phyloP scores from a whole-genome alignment of 306 rosid species.

The Pyrus communis region DNA sequence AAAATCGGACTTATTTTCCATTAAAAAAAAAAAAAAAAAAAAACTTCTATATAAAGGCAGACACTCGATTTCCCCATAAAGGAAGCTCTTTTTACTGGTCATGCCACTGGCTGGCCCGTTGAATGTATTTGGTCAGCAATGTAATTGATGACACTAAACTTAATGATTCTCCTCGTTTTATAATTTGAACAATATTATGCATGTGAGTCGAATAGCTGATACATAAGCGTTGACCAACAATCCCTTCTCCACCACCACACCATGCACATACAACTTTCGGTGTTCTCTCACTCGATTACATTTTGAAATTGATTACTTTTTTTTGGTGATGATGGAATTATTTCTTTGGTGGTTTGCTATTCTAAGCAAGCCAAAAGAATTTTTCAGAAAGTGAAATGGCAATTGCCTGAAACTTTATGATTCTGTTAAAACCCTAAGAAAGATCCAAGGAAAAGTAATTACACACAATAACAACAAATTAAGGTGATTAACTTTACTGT shows the following conservation, averaged over 20 bases:
- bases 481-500: background rate
- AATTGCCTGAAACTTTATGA: background rate
- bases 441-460: background rate
- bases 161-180: background rate
- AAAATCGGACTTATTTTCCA: too few relatives aligned
- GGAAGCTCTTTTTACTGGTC: background rate
- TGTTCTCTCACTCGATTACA: conserved; percentile 36
- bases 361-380: background rate
- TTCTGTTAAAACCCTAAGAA: background rate
- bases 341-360: background rate
- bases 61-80: background rate
- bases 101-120: background rate
- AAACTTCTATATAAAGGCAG: too few relatives aligned
- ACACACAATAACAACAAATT: background rate
- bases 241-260: background rate
- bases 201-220: background rate
- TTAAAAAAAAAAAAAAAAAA: too few relatives aligned
- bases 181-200: background rate
- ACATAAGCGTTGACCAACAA: background rate
- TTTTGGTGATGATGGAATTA: conserved; percentile 24
- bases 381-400: background rate
- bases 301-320: conserved; percentile 16
- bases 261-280: conserved; percentile 42
- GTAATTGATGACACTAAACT: background rate
- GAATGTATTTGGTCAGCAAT: background rate